These are phyloP conservation scores for Flaveria trinervia DNA, from an alignment of 129 eudicot species.

Conservation along the genomic window DNA sequence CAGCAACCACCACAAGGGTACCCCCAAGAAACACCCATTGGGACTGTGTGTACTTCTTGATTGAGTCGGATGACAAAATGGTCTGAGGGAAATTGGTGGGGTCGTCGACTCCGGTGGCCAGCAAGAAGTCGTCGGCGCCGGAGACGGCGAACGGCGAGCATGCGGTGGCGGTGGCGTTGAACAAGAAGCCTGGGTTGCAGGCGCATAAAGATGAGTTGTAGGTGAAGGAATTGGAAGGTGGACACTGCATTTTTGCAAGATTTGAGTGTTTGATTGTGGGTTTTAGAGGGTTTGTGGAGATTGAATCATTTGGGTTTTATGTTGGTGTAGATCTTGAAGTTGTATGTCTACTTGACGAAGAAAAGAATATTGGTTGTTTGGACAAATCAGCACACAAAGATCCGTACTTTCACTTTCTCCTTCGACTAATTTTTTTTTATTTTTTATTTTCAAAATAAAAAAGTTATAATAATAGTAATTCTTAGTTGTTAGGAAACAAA, in stretches of 20 bases:
- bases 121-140: slow-evolving; percentile 29
- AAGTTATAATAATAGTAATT: too few species aligned
- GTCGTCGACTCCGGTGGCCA: slow-evolving; percentile 59
- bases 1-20: slow-evolving; percentile 49
- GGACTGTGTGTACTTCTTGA: slow-evolving; percentile 70
- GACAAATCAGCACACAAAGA: slow-evolving; percentile 17
- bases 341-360: not conserved
- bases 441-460: not conserved
- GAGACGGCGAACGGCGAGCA: slow-evolving; percentile 42
- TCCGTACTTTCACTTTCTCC: not conserved
- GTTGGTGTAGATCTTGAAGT: not conserved
- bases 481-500: too few species aligned
- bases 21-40: slow-evolving; percentile 80
- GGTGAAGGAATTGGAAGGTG: slow-evolving; percentile 37
- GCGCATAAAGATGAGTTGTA: slow-evolving; percentile 64
- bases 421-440: not conserved
- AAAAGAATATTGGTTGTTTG: slow-evolving; percentile 4
- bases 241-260: slow-evolving; percentile 20
- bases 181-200: slow-evolving; percentile 69
- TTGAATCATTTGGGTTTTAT: not conserved
- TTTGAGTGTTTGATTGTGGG: not conserved
- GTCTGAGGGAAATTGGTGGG: slow-evolving; percentile 54
- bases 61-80: slow-evolving; percentile 62
- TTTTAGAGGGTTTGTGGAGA: not conserved
- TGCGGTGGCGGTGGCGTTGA: slow-evolving; percentile 36